phyloP scores from a whole-genome alignment of 2,329 filamentous ascomycete species.

The Aspergillus japonicus region DNA sequence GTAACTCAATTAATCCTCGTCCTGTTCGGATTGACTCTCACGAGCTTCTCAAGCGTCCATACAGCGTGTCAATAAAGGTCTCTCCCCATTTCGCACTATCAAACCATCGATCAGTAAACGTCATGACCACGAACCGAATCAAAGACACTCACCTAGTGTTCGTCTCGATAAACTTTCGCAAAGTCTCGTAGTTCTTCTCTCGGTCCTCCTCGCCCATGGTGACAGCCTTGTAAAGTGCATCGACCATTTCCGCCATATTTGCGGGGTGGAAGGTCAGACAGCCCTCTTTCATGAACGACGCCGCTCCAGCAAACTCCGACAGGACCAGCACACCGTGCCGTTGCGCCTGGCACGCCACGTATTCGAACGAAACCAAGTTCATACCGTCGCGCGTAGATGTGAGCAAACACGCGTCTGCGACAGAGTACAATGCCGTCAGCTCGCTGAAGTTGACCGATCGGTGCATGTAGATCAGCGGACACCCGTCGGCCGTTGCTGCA shows the following conservation, averaged over 20 bases:
- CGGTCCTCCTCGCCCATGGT: constrained; percentile 83
- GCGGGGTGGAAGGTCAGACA: constrained; percentile 91
- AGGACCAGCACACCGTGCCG: constrained; percentile 88
- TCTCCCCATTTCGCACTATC: constrained; percentile 36
- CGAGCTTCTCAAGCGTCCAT: neutral
- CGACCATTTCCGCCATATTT: constrained; percentile 88
- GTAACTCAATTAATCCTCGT: neutral
- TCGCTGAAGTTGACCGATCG: constrained; percentile 92
- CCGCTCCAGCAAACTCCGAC: constrained; percentile 92
- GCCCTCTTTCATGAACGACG: constrained; percentile 77
- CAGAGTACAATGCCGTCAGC: constrained; percentile 85
- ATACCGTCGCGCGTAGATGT: constrained; percentile 92
- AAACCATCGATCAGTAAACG: neutral
- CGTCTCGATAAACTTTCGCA: constrained; percentile 86
- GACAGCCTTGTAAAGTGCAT: constrained; percentile 80
- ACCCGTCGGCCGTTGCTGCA: constrained; percentile 80
- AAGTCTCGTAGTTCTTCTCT: constrained; percentile 74
- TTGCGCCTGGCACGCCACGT: constrained; percentile 85
- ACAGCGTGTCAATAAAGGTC: constrained; percentile 23
- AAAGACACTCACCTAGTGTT: constrained; percentile 66
- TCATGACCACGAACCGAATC: neutral
- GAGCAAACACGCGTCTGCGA: constrained; percentile 83
- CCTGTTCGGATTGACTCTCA: neutral
- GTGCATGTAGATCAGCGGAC: constrained; percentile 94
- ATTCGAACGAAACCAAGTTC: constrained; percentile 97